Evolutionary conservation across 2,329 filamentous ascomycete genomes (phyloP), one percentile per base, ranked within the genome.

Genomic region (Coleophoma crateriformis): DNA sequence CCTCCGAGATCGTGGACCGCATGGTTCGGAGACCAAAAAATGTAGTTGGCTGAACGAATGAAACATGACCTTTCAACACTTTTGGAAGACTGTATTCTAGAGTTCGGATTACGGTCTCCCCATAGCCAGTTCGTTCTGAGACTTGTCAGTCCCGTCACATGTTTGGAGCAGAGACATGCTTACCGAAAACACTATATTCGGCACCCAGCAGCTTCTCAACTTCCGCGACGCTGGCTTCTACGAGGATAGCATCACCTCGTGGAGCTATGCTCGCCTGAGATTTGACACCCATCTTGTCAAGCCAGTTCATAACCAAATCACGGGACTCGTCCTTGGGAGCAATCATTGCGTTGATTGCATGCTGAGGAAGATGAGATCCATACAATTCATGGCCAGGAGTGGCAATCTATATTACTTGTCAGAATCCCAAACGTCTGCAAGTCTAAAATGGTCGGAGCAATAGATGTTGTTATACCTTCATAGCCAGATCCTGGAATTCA

Each of bases 41-140:
- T 41, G 75, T 83, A 2, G 80, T 83, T 4, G 80, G 80, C 61
- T 83, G 78, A 33, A 83, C 75, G 17, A 76, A 72, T 54, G 80
- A 76, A 51, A 84, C 77, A 57, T 81, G 79, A 39, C 70, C 69
- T 56, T 81, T 77, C 7, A 83, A 68, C 53, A 78, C 70, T 34
- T 61, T 61, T 17, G 80, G 80, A 2, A 84, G 52, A 40, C 59
- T 62, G 54, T 64, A 64, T 33, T 60, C 47, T 2, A 64, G 54
- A 32, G 61, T 64, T 50, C 61, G 54, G 12, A 62, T 44, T 4
- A 53, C 51, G 8, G 37, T 49, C 4, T 59, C 54, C 37, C 54
- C 50, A 19, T 53, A 48, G 17, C 54, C 38, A 10, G 51, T 37
- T 20, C 58, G 52, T 35, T 53, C 61, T 64, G 12, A 17, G 22